phyloP scores from a whole-genome alignment of 495 filamentous ascomycete species.

The Chaetomium cochliodes region DNA sequence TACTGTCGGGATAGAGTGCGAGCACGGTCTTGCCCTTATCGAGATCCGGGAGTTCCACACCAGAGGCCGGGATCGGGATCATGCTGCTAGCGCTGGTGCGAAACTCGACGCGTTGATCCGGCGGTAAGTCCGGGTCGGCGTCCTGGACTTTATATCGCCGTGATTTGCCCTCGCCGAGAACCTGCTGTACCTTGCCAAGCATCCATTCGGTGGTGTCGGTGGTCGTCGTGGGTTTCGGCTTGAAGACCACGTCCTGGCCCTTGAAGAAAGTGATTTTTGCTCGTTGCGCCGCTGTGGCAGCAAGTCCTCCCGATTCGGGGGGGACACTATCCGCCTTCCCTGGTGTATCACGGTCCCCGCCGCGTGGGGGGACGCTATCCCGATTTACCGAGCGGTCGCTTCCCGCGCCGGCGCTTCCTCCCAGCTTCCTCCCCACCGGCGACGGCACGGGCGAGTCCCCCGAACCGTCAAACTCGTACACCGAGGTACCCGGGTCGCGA shows the following conservation, averaged over 20 bases:
- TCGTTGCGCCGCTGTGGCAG: slow-evolving; percentile 36
- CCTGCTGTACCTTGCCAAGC: slow-evolving; percentile 79
- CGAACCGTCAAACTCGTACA: slow-evolving; percentile 68
- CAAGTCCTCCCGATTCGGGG: slow-evolving; percentile 38
- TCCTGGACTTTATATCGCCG: slow-evolving; percentile 95
- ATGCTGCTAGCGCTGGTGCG: slow-evolving; percentile 75
- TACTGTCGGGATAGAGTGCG: slow-evolving; percentile 85
- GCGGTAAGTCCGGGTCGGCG: slow-evolving; percentile 75
- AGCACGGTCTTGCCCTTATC: slow-evolving; percentile 76
- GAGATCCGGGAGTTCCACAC: slow-evolving; percentile 63
- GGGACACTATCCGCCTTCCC: slow-evolving; percentile 47
- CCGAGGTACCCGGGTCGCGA: slow-evolving; percentile 41
- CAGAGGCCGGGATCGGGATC: slow-evolving; percentile 66
- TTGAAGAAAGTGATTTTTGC: slow-evolving; percentile 58
- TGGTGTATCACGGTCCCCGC: slow-evolving; percentile 46
- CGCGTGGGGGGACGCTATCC: slow-evolving; percentile 48
- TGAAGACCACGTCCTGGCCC: slow-evolving; percentile 83
- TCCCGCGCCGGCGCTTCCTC: slow-evolving; percentile 57
- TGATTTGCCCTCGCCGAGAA: slow-evolving; percentile 82
- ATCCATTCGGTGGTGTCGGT: slow-evolving; percentile 79
- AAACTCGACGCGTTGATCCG: slow-evolving; percentile 69
- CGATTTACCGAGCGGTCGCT: slow-evolving; percentile 39
- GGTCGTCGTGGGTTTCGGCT: slow-evolving; percentile 67
- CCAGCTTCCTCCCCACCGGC: slow-evolving; percentile 49
- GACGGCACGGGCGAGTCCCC: slow-evolving; percentile 71